Evolutionary conservation across 2,329 filamentous ascomycete species (phyloP).

Genomic region (Xylaria sp.): DNA sequence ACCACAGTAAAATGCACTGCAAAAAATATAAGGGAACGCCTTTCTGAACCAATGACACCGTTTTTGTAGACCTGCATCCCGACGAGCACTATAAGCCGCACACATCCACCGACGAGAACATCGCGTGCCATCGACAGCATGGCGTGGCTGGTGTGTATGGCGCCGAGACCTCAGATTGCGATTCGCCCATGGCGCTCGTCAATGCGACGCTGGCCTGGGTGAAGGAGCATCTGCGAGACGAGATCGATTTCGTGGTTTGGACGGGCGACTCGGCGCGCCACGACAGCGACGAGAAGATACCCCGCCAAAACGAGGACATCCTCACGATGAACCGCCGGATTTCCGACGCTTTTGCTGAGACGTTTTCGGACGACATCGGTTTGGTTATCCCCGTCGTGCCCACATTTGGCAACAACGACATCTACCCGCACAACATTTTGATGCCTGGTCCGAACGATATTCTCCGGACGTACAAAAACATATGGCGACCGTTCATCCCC

Average conservation of each 20-base stretch:
- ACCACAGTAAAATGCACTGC: conserved; percentile 1
- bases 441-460: conserved; percentile 78
- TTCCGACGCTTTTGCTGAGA: conserved; percentile 67
- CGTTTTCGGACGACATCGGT: conserved; percentile 59
- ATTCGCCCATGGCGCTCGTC: conserved; percentile 72
- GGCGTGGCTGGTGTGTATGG: conserved; percentile 78
- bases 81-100: conserved; percentile 81
- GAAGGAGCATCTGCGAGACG: conserved; percentile 65
- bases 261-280: conserved; percentile 87
- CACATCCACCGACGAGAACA: conserved; percentile 61
- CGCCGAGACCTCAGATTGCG: conserved; percentile 82
- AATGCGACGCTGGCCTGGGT: conserved; percentile 93
- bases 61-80: conserved; percentile 72
- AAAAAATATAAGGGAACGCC: background rate
- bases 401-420: conserved; percentile 94
- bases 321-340: conserved; percentile 69
- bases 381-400: conserved; percentile 77
- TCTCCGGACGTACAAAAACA: conserved; percentile 67
- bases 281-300: conserved; percentile 77
- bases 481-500: conserved; percentile 86
- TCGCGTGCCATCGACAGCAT: conserved; percentile 72
- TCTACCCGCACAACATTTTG: conserved; percentile 94
- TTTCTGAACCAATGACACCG: conserved; percentile 9
- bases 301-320: conserved; percentile 72
- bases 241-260: conserved; percentile 88